Base-by-base conservation (phyloP, 495 filamentous ascomycete genomes). In the Penicillium daleae region DNA sequence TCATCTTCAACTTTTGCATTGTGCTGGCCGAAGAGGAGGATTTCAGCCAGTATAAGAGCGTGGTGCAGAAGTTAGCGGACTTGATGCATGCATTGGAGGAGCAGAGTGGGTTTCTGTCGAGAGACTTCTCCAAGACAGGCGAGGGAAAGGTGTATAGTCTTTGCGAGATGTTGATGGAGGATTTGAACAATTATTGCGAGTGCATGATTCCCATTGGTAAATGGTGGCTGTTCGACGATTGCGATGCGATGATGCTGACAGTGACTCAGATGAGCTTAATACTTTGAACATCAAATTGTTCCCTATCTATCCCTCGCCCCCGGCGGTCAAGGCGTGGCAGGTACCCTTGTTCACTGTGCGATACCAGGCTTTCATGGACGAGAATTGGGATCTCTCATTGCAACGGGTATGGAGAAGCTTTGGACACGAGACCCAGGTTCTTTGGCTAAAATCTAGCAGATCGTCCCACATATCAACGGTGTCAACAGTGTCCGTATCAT, bases 261-360 rank as follows among this genome's bases (percentile, higher is more conserved):
- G 17, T 9, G 10, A 19, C 48, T 48, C 8, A 92, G 93, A 97
- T 74, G 92, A 96, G 62, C 87, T 91, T 62, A 97, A 97, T 77
- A 97, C 92, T 12, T 85, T 99, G 71, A 97, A 97, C 75, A 90
- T 99, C 82, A 97, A 97, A 73, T 86, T 97, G 52, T 97, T 97
- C 76, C 92, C 92, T 0, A 86, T 89, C 53, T 92, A 93, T 67
- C 83, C 87, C 2, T 85, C 86, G 7, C 93, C 94, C 0, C 87
- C 93, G 0, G 82, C 86, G 7, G 87, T 97, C 59, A 87, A 87
- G 65, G 82, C 91, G 8, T 96, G 89, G 87, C 91, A 97, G 68
- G 96, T 99, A 10, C 95, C 95, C 13, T 83, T 98, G 17, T 88
- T 91, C 64, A 96, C 92, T 64, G 89, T 96, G 61, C 89, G 90